Base-by-base conservation (phyloP, 495 filamentous ascomycete species). In the Xylaria sp. region DNA sequence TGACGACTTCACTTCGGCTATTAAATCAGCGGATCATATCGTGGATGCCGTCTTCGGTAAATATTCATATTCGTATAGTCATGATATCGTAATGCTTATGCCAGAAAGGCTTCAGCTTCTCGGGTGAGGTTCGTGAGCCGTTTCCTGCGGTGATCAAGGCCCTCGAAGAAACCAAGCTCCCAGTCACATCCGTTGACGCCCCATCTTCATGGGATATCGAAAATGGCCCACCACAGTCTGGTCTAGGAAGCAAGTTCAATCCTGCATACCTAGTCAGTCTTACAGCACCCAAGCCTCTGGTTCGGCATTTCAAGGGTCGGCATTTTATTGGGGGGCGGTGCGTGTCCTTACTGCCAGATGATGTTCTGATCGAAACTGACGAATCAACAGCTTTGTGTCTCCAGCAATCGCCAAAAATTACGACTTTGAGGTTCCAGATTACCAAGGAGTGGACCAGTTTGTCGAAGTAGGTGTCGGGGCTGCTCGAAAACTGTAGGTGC, bases 141-240 rank as follows among this genome's bases (percentile, higher is more conserved):
- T 98, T 98, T 76, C 89, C 90, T 0, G 82, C 87, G 3, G 90
- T 97, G 26, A 94, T 99, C 74, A 83, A 86, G 43, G 90, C 92
- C 19, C 86, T 99, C 64, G 88, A 91, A 61, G 85, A 88, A 17
- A 89, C 91, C n/a, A 82, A 81, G 17, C 76, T 95, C 24, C 92
- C 94, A 0, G 92, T 98, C 6, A 89, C 95, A 8, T 91, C 93
- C 4, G 93, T 99, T 12, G 96, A 99, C 75, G 94, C 93, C 17
- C 96, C 96, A 5, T 95, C 92, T 46, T 94, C 92, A 11, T 99
- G 96, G 96, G 91, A 95, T 82, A 94, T 99, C 46, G 91, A 97
- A 74, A 82, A 80, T 3, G 96, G 96, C 0, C 95, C 95, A 24
- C 94, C 95, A 26, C 81, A 85, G 66, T 85, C 87, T 2, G 96